These are phyloP conservation scores for Pythium chondricola DNA, from an alignment of 352 stramenopile species.

Conservation along the genomic window DNA sequence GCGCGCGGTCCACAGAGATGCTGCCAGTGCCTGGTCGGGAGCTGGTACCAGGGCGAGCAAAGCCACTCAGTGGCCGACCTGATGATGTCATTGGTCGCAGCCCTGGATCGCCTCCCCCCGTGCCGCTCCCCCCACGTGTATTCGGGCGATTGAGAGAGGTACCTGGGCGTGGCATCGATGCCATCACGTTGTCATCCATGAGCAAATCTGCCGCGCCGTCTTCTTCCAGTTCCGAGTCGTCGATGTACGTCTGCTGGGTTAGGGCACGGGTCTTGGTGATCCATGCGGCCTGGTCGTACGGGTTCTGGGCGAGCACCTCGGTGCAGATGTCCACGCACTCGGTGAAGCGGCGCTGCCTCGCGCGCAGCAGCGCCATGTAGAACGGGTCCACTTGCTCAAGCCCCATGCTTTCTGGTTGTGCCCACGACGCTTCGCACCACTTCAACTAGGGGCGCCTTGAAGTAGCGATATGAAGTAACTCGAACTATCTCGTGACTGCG, in stretches of 20 bases:
- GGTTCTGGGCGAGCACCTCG: conserved; percentile 77
- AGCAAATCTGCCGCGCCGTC: conserved; percentile 87
- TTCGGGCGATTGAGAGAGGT: conserved; percentile 88
- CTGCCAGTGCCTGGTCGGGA: conserved; percentile 56
- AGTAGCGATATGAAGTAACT: conserved; percentile 22
- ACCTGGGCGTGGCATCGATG: conserved; percentile 77
- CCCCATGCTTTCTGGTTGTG: conserved; percentile 3
- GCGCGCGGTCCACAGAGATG: conserved; percentile 71
- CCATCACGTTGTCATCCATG: conserved; percentile 91
- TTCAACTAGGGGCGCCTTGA: conserved; percentile 15
- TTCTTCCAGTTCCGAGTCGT: conserved; percentile 91
- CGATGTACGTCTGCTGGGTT: conserved; percentile 85
- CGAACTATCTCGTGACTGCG: too few species aligned
- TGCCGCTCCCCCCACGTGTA: conserved; percentile 30
- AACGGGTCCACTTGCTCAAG: conserved; percentile 84
- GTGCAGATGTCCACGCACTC: conserved; percentile 83
- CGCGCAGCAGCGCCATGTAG: conserved; percentile 78
- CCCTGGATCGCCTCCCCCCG: conserved; percentile 42
- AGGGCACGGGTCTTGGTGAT: conserved; percentile 88
- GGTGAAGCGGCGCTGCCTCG: conserved; percentile 66
- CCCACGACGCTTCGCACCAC: neutral
- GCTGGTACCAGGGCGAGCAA: conserved; percentile 74
- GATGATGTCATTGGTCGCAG: conserved; percentile 82
- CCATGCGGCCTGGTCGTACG: conserved; percentile 87
- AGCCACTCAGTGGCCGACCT: conserved; percentile 83